phyloP scores from a whole-genome alignment of 345 rosid genomes.

The Arabidopsis suecica region DNA sequence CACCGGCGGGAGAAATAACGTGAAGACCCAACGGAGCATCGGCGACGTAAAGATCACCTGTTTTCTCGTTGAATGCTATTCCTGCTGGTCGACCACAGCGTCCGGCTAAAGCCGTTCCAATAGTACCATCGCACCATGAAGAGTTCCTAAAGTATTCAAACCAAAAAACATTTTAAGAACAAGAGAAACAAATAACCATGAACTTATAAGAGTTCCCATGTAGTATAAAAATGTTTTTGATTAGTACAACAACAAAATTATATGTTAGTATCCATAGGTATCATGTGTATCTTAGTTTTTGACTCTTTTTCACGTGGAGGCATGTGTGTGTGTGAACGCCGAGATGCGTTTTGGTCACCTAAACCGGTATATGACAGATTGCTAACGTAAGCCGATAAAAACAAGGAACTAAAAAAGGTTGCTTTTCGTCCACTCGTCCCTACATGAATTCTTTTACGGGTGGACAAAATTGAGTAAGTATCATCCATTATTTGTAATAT shows the following conservation, averaged over 20 bases:
- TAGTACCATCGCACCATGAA: slow-evolving; percentile 45
- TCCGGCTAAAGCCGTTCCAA: slow-evolving; percentile 45
- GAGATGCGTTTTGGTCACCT: background rate
- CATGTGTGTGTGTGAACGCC: background rate
- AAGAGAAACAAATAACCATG: background rate
- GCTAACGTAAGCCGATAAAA: slow-evolving; percentile 23
- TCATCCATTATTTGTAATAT: background rate
- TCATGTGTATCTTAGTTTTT: background rate
- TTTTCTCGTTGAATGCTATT: slow-evolving; percentile 38
- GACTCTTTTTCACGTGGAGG: background rate
- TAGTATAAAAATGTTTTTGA: too few relatives aligned
- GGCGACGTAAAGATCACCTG: slow-evolving; percentile 51
- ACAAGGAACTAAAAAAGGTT: slow-evolving; percentile 2
- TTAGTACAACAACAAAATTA: background rate
- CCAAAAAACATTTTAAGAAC: background rate
- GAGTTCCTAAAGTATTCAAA: slow-evolving; percentile 24
- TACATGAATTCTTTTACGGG: background rate
- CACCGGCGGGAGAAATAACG: slow-evolving; percentile 49
- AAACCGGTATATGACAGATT: background rate
- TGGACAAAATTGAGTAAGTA: background rate
- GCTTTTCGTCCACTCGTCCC: slow-evolving; percentile 24
- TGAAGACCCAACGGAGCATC: slow-evolving; percentile 58
- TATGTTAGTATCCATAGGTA: background rate
- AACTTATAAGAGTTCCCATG: background rate
- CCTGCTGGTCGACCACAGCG: slow-evolving; percentile 58